Evolutionary conservation across 225 moss, liverwort and hornwort species (phyloP).

Genomic region (Pseudoscleropodium purum): DNA sequence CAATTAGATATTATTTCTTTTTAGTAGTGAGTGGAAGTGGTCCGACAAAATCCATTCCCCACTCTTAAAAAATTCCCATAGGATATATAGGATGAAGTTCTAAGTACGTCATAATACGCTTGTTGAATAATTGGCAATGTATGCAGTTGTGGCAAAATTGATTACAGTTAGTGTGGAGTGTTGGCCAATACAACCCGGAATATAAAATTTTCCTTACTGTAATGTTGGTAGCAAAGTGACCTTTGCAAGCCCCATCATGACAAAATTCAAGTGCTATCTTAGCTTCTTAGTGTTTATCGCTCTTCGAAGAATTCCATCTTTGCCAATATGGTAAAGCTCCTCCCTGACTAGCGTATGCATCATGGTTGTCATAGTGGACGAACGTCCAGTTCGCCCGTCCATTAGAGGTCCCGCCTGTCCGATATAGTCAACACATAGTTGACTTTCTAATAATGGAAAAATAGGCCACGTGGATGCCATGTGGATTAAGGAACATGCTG

Average conservation of each 20-base stretch:
- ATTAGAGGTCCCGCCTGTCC: no score
- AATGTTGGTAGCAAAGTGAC: background rate
- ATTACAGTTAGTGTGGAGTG: background rate
- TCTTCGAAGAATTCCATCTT: background rate
- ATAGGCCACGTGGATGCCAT: no score
- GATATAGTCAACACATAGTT: no score
- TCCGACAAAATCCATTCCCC: background rate
- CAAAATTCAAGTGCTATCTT: background rate
- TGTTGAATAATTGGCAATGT: background rate
- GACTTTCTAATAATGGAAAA: no score
- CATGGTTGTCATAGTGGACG: no score
- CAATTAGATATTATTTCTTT: rapidly evolving
- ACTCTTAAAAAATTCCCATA: background rate
- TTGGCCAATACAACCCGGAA: background rate
- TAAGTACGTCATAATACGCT: rapidly evolving
- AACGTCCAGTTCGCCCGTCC: no score
- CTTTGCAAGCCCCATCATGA: background rate
- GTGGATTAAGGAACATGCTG: no score
- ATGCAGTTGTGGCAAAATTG: background rate
- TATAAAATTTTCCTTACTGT: background rate
- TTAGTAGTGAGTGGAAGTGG: background rate
- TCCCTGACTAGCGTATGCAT: background rate
- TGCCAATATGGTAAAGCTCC: background rate
- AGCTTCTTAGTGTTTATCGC: background rate
- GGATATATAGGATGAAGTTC: background rate